Evolutionary conservation across 176 grass and related monocot genomes (phyloP).

Genomic region (Musa troglodytarum): DNA sequence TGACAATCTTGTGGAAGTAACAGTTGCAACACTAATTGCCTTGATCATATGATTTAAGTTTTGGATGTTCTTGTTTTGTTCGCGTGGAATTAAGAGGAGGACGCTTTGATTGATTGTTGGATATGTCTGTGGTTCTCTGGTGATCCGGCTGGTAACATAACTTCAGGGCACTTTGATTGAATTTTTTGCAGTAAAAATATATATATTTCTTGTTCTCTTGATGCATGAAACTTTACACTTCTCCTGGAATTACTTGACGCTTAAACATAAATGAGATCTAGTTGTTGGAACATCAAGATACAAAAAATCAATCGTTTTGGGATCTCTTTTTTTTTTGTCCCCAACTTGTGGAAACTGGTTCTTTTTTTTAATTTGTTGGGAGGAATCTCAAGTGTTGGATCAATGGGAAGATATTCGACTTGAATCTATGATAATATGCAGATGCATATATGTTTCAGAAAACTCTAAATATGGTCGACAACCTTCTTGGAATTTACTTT

Average conservation of each 20-base stretch:
- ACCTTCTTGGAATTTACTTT: background rate
- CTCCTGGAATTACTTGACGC: too few relatives aligned
- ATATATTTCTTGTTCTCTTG: too few relatives aligned
- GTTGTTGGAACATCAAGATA: too few relatives aligned
- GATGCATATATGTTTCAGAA: background rate
- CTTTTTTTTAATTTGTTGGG: too few relatives aligned
- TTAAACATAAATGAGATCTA: too few relatives aligned
- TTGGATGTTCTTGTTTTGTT: background rate
- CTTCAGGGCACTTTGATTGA: background rate
- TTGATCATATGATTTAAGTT: background rate
- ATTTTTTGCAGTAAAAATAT: background rate
- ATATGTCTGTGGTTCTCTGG: background rate
- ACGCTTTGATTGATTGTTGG: background rate
- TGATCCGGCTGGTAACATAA: too few relatives aligned
- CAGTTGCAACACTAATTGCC: background rate
- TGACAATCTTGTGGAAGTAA: background rate
- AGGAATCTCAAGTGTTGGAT: too few relatives aligned
- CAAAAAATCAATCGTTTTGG: too few relatives aligned
- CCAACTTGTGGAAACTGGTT: too few relatives aligned
- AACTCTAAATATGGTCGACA: too few relatives aligned
- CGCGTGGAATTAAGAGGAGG: background rate
- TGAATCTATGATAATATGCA: background rate
- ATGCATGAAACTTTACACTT: too few relatives aligned
- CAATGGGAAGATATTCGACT: background rate
- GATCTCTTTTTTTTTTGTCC: too few relatives aligned